Evolutionary conservation across 495 filamentous ascomycete species (phyloP).

Genomic region (Hyaloscypha hepaticicola): DNA sequence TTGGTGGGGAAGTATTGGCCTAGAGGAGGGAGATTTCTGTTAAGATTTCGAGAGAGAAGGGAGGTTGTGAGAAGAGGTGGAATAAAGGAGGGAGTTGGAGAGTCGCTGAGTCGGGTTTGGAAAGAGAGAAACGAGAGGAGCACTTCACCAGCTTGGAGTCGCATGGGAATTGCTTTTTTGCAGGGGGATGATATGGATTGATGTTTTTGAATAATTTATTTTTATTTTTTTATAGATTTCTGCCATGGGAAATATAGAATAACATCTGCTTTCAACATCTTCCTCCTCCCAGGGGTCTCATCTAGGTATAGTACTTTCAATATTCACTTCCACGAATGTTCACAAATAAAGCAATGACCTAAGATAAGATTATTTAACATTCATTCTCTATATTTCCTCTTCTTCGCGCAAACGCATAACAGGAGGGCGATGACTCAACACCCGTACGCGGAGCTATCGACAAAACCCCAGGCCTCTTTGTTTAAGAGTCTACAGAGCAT

Average conservation of each 20-base stretch:
- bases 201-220: background rate
- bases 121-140: background rate
- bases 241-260: background rate
- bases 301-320: too few species aligned
- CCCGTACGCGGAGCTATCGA: too few species aligned
- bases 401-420: too few species aligned
- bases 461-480: too few species aligned
- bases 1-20: constrained; percentile 10
- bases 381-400: too few species aligned
- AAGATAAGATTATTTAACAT: too few species aligned
- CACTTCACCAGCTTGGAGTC: background rate
- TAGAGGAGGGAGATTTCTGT: background rate
- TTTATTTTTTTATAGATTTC: background rate
- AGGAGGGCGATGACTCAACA: too few species aligned
- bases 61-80: background rate
- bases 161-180: background rate
- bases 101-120: background rate
- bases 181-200: background rate
- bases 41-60: background rate
- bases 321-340: too few species aligned
- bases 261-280: too few species aligned
- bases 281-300: too few species aligned
- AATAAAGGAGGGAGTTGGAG: background rate
- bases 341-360: too few species aligned
- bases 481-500: too few species aligned